Base-by-base conservation (phyloP, 768 basidiomycete genomes). In the Tricholoma bakamatsutake region DNA sequence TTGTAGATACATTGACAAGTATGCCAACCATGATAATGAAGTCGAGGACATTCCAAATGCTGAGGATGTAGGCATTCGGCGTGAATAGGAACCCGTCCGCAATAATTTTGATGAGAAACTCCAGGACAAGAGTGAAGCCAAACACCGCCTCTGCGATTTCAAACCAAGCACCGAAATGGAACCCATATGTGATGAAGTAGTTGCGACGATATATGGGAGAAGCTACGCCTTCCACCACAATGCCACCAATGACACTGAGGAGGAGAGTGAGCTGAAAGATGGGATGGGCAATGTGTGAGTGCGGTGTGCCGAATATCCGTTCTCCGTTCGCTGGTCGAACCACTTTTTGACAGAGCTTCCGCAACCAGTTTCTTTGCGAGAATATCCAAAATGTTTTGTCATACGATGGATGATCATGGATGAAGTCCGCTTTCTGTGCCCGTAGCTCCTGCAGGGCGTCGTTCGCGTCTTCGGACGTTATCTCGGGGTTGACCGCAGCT, bases 41-140 rank as follows among this genome's bases (percentile, higher is more conserved):
- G 71, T 98, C 96, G 55, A 98, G 73, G 62, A 87, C 69, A 67
- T 98, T 98, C 93, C 94, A 98, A 7, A 94, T 85, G 58, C 89
- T 90, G 27, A 86, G 85, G 28, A 97, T 68, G 66, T 98, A 98
- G 0, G 93, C 93, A 62, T 94, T 94, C 0, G 93, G 93, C 0
- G 90, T 86, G 71, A 94, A 93, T 12, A 88, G 65, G 68, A 96
- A 88, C 0, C 96, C 96, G 64, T 98, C 96, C 1, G 96, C 96
- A 47, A 93, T 73, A 66, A 94, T 71, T 71, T 98, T 98, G 83
- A 97, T 84, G 59, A 87, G 52, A 62, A 94, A 93, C 65, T 98
- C 96, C 54, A 85, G 60, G 43, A 95, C 71, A 18, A 96, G 83
- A 4, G 78, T 71, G 59, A 87, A 71, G 0, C 86, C 87, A 55